Evolutionary conservation across 257 asterid genomes (phyloP), one percentile per base, ranked within the genome.

Genomic region (Leonotis leonurus): DNA sequence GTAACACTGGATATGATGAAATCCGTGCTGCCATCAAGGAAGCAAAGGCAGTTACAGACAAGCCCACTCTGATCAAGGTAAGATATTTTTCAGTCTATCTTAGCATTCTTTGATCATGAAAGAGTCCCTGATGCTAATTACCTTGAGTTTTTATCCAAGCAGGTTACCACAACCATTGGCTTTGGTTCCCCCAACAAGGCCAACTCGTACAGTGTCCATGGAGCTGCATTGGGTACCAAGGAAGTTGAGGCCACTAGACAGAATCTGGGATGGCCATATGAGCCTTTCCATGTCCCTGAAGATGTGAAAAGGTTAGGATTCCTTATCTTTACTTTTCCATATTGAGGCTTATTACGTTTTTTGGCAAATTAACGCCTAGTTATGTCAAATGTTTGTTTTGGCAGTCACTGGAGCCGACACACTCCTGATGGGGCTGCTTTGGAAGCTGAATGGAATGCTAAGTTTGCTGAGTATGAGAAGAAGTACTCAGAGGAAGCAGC

Each of bases 181-280:
- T 87, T 63, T 70, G 93, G 33, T 29, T 29, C 33, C 33, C 33
- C 33, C 33, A 29, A 27, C 32, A 27, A 27, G 5, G 32, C 32
- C 2, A 27, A 27, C 32, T 27, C 32, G 2, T 27, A 27, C 32
- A 27, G 32, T 77, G 95, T 84, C 60, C 95, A 87, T 65, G 95
- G 95, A 75, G 67, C 77, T 70, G 95, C 95, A 30, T 72, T 87
- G 81, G 95, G 95, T 50, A 79, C 90, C 70, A 86, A 86, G 83
- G 98, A 92, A 80, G 98, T 92, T 27, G 95, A 92, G 41, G 98
- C 98, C 73, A 92, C 98, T n/a, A 83, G 98, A 65, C 71, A 79
- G 68, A 89, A 85, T 68, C 96, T 92, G 48, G 95, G 85, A 62
- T 92, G 98, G 98, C 95, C 98, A 60, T 76, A 64, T 58, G n/a